phyloP scores from a whole-genome alignment of 495 filamentous ascomycete genomes.

The Choiromyces venosus region DNA sequence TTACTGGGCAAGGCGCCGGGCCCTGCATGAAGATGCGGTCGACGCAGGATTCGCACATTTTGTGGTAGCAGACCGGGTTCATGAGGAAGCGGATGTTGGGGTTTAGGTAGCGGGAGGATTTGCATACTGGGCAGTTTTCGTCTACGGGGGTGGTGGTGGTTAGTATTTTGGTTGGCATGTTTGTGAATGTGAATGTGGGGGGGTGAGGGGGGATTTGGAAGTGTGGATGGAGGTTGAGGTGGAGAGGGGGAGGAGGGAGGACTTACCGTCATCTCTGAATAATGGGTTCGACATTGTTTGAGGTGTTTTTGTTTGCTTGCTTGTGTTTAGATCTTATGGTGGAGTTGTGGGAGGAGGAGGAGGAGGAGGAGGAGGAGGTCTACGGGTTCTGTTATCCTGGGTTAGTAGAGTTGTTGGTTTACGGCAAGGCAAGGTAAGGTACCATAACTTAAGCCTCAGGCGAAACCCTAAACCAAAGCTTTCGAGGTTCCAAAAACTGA shows the following conservation, averaged over 20 bases:
- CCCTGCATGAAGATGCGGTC: slow-evolving; percentile 88
- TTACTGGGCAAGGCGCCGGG: slow-evolving; percentile 83
- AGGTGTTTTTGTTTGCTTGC: slow-evolving; percentile 1
- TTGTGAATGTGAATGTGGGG: not conserved
- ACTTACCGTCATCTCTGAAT: slow-evolving; percentile 27
- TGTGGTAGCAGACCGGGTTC: slow-evolving; percentile 98
- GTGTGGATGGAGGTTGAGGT: not conserved
- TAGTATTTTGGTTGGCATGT: slow-evolving; percentile 4
- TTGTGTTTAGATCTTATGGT: slow-evolving; percentile 27
- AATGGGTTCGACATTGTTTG: slow-evolving; percentile 1
- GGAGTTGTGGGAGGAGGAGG: not conserved
- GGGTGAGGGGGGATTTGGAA: not conserved
- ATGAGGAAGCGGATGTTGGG: slow-evolving; percentile 87
- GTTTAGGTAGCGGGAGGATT: slow-evolving; percentile 90
- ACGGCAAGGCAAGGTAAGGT: too few species aligned
- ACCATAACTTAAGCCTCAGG: not conserved
- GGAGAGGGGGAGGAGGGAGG: not conserved
- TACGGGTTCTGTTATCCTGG: not conserved
- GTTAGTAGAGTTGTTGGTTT: not conserved
- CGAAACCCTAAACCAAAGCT: not conserved
- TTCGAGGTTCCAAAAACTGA: too few species aligned
- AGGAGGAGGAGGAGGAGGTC: not conserved
- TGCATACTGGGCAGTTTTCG: slow-evolving; percentile 95
- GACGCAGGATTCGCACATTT: slow-evolving; percentile 93
- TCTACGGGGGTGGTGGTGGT: slow-evolving; percentile 42